phyloP scores from a whole-genome alignment of 441 rosid genomes.

The Erodium chrysanthum region DNA sequence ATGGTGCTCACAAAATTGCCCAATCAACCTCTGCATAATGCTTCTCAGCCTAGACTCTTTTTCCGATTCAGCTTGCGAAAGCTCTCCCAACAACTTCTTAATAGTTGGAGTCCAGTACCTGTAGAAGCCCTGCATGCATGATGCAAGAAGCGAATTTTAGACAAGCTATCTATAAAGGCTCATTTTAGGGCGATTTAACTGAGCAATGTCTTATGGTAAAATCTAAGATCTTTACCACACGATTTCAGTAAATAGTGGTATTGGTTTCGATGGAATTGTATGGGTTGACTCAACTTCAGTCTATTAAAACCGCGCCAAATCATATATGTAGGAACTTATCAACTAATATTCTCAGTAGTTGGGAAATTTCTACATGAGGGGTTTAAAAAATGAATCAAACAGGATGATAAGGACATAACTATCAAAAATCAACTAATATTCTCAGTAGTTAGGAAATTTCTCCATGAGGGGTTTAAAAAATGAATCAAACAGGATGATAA shows the following conservation, averaged over 20 bases:
- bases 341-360: neutral
- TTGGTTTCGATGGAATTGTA: neutral
- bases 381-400: neutral
- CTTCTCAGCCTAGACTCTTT: slow-evolving; percentile 63
- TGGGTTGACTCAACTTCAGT: neutral
- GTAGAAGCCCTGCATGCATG: slow-evolving; percentile 56
- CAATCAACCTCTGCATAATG: slow-evolving; percentile 68
- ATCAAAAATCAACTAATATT: too few species aligned
- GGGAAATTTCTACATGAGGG: neutral
- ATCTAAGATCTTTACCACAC: slow-evolving; percentile 11
- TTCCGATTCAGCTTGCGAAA: slow-evolving; percentile 73
- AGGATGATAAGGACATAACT: neutral
- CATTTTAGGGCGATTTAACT: neutral
- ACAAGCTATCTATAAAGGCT: neutral
- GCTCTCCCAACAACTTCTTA: slow-evolving; percentile 59
- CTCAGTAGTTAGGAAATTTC: too few species aligned
- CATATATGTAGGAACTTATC: neutral
- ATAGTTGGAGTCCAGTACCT: slow-evolving; percentile 69
- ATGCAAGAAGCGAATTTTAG: slow-evolving; percentile 4
- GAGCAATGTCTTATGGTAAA: neutral
- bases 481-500: neutral
- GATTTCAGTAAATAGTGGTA: neutral
- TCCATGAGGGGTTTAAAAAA: neutral
- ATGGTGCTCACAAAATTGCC: slow-evolving; percentile 63
- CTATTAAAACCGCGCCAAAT: neutral